A percentile compares a stretch with the other conserved stretches of the same genome.
Conservation (phyloP, 768 basidiomycete genomes). For the Rhodosporidiobolus sp. region DNA sequence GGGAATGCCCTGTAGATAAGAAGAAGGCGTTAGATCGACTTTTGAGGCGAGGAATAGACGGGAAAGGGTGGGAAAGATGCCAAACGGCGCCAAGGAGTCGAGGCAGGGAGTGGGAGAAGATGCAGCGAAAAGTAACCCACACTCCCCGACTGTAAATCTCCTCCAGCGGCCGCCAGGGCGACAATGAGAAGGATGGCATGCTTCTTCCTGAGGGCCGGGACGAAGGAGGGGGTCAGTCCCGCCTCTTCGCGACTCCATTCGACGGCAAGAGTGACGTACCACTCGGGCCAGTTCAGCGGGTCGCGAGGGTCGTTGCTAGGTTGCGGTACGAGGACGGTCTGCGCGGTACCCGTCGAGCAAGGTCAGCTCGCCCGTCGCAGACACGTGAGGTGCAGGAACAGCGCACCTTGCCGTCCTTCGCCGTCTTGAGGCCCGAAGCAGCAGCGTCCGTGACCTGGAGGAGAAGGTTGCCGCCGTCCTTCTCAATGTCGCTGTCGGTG, state of each 20-base stretch:
- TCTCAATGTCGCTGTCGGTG: slow-evolving; percentile 22
- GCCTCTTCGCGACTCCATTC: background rate
- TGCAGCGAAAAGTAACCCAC: no score
- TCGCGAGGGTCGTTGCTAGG: slow-evolving; percentile 45
- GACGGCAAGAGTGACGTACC: slow-evolving; percentile 15
- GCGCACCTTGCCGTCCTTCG: slow-evolving; percentile 29
- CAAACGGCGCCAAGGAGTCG: no score
- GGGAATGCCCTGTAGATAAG: background rate
- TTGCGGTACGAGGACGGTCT: slow-evolving; percentile 54
- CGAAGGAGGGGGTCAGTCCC: slow-evolving; percentile 2
- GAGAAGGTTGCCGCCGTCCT: slow-evolving; percentile 17
- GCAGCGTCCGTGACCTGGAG: slow-evolving; percentile 17
- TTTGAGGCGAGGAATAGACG: background rate
- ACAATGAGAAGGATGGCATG: slow-evolving; percentile 20
- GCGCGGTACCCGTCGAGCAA: background rate
- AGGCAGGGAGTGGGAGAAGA: background rate
- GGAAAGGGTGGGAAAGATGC: background rate
- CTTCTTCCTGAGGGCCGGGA: slow-evolving; percentile 26
- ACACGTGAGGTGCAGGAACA: no score
- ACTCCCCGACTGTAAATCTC: no score
- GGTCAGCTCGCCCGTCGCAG: no score
- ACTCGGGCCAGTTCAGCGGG: slow-evolving; percentile 44
- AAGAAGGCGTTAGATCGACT: background rate
- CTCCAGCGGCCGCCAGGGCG: background rate
- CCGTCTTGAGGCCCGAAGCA: slow-evolving; percentile 21